A percentile compares a stretch with the other conserved stretches of the same genome.
Evolutionary conservation across 345 rosid genomes (phyloP).

Genomic region (Lepidium aucheri): DNA sequence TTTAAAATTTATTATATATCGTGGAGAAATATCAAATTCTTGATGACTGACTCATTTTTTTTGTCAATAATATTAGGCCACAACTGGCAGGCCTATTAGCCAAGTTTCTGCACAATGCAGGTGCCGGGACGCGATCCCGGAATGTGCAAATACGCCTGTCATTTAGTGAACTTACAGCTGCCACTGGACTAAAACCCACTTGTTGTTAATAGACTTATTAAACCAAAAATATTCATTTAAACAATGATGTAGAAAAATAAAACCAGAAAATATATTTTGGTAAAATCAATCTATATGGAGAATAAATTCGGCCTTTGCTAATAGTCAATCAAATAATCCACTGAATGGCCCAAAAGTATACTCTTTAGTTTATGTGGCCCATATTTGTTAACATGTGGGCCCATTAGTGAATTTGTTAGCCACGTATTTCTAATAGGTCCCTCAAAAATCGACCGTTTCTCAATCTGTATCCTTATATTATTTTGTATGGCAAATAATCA

Average conservation of each 20-base stretch:
- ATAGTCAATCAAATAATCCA: background rate
- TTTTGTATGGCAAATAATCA: constrained; percentile 17
- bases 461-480: constrained; percentile 12
- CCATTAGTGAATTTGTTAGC: constrained; percentile 15
- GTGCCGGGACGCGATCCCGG: too few relatives aligned
- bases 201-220: too few relatives aligned
- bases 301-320: background rate
- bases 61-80: too few relatives aligned
- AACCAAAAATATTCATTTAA: too few relatives aligned
- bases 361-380: background rate
- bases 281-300: background rate
- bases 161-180: too few relatives aligned
- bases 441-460: constrained; percentile 14
- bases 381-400: constrained; percentile 6
- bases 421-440: constrained; percentile 11
- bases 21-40: too few relatives aligned
- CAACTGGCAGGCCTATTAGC: too few relatives aligned
- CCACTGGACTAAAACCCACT: too few relatives aligned
- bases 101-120: too few relatives aligned
- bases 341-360: background rate
- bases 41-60: too few relatives aligned
- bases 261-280: background rate
- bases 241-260: background rate
- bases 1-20: too few relatives aligned
- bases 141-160: too few relatives aligned